Evolutionary conservation across 2,329 filamentous ascomycete species (phyloP).

Genomic region (Zopfia rhizophila): DNA sequence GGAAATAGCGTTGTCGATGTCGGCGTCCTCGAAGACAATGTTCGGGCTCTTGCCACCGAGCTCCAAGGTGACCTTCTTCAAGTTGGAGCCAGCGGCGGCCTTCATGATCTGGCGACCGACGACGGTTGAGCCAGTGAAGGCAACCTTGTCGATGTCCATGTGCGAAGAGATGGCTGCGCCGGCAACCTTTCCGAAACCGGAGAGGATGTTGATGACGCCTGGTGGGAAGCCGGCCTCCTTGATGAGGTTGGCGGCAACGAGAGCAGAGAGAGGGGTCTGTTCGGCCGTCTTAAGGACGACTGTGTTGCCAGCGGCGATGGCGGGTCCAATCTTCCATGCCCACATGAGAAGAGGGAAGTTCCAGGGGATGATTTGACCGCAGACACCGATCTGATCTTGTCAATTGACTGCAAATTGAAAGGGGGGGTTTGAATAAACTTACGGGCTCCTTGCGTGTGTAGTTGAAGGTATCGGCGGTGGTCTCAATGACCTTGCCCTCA

Average conservation of each 20-base stretch:
- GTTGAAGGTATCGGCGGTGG: slow-evolving; percentile 80
- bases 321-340: slow-evolving; percentile 83
- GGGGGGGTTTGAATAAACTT: slow-evolving; percentile 30
- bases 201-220: slow-evolving; percentile 80
- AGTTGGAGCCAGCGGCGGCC: slow-evolving; percentile 78
- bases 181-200: slow-evolving; percentile 80
- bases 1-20: slow-evolving; percentile 79
- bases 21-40: slow-evolving; percentile 81
- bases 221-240: slow-evolving; percentile 83
- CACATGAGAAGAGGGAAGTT: slow-evolving; percentile 87
- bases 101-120: slow-evolving; percentile 83
- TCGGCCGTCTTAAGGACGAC: slow-evolving; percentile 80
- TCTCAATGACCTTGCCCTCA: slow-evolving; percentile 85
- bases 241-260: slow-evolving; percentile 71
- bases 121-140: slow-evolving; percentile 81
- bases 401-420: slow-evolving; percentile 15
- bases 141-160: slow-evolving; percentile 85
- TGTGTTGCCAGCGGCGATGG: slow-evolving; percentile 77
- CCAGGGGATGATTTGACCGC: slow-evolving; percentile 90
- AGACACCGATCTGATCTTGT: slow-evolving; percentile 72
- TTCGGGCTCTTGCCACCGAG: slow-evolving; percentile 84
- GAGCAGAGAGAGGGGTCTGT: slow-evolving; percentile 77
- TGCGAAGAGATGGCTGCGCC: slow-evolving; percentile 80
- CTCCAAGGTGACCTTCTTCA: slow-evolving; percentile 85
- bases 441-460: slow-evolving; percentile 83